phyloP scores from a whole-genome alignment of 2,329 filamentous ascomycete species.

The Dendrostoma leiphaemia region DNA sequence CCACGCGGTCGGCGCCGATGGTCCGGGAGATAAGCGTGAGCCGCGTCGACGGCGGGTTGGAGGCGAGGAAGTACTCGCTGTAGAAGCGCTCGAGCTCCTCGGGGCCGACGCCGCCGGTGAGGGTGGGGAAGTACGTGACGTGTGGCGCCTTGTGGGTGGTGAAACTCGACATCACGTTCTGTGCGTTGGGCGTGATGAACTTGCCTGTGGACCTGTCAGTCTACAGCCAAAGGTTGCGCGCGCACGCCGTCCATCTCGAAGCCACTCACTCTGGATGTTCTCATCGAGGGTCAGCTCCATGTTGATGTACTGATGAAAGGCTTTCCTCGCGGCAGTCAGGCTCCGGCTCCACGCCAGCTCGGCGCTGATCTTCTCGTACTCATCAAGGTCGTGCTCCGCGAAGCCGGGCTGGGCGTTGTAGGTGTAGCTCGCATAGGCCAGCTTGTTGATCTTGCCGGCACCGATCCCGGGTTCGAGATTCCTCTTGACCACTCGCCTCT shows the following conservation, averaged over 20 bases:
- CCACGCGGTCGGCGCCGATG: conserved; percentile 61
- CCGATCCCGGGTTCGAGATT: conserved; percentile 36
- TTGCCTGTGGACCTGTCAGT: conserved; percentile 31
- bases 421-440: conserved; percentile 39
- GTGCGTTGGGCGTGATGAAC: conserved; percentile 57
- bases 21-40: conserved; percentile 64
- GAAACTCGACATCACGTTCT: conserved; percentile 59
- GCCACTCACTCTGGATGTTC: conserved; percentile 60
- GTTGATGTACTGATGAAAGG: conserved; percentile 58
- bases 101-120: conserved; percentile 62
- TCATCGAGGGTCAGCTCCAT: conserved; percentile 65
- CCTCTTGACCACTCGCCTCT: conserved; percentile 32
- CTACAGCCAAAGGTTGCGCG: too few species aligned
- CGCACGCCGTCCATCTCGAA: too few species aligned
- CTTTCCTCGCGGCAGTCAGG: conserved; percentile 56
- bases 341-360: conserved; percentile 69
- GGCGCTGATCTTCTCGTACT: conserved; percentile 63
- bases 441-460: conserved; percentile 32
- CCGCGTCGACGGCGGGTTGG: conserved; percentile 57
- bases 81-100: conserved; percentile 62
- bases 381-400: conserved; percentile 67
- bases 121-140: conserved; percentile 66
- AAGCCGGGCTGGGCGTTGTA: conserved; percentile 61
- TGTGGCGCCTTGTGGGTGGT: conserved; percentile 63
- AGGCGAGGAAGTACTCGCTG: conserved; percentile 60